Evolutionary conservation across 2,329 filamentous ascomycete species (phyloP).

Genomic region (Alternaria ventricosa): DNA sequence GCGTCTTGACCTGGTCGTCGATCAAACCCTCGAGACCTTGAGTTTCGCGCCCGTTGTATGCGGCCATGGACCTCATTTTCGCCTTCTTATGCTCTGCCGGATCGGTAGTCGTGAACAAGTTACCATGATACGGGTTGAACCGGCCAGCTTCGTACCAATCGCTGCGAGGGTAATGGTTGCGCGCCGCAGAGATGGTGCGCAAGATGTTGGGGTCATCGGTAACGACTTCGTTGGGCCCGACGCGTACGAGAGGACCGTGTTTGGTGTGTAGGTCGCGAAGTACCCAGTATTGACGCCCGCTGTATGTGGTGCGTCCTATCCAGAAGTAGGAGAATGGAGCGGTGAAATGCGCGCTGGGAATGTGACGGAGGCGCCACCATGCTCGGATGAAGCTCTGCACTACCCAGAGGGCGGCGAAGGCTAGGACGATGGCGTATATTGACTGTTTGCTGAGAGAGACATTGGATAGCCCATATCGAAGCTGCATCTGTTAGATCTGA

Average conservation of each 20-base stretch:
- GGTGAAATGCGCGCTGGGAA: not conserved
- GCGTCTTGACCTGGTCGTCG: slow-evolving; percentile 2
- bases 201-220: slow-evolving; percentile 57
- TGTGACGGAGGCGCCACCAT: slow-evolving; percentile 1
- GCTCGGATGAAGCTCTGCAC: not conserved
- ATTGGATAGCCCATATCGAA: not conserved
- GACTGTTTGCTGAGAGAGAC: not conserved
- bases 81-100: not conserved
- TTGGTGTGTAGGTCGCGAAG: not conserved
- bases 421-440: not conserved
- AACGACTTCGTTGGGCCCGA: slow-evolving; percentile 55
- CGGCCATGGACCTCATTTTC: not conserved
- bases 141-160: slow-evolving; percentile 3
- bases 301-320: slow-evolving; percentile 1
- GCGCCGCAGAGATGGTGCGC: slow-evolving; percentile 50
- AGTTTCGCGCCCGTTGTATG: slow-evolving; percentile 4
- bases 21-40: not conserved
- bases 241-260: slow-evolving; percentile 40
- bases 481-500: not conserved
- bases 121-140: slow-evolving; percentile 7
- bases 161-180: slow-evolving; percentile 39
- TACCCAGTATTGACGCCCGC: slow-evolving; percentile 7
- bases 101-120: slow-evolving; percentile 1
- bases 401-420: not conserved
- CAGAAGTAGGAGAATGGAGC: slow-evolving; percentile 9